A percentile compares a stretch with the other conserved stretches of the same genome.
Conservation (phyloP, 768 basidiomycete species). For the Naganishia kalamii region DNA sequence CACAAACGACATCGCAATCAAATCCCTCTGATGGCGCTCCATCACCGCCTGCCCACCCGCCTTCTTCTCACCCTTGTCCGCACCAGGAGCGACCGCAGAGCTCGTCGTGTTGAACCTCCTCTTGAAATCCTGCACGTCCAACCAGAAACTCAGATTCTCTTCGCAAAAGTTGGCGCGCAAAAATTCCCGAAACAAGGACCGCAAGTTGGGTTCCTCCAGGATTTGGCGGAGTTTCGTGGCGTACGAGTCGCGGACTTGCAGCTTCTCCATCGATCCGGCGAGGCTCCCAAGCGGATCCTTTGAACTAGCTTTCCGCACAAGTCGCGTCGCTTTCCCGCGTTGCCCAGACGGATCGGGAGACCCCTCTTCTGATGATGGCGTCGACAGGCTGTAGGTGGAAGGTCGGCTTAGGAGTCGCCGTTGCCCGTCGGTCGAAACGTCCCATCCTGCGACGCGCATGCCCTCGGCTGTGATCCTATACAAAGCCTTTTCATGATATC, state of each 20-base stretch:
- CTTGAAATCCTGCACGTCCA: conserved; percentile 96
- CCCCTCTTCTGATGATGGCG: conserved; percentile 13
- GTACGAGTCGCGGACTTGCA: conserved; percentile 70
- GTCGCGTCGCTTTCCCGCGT: conserved; percentile 16
- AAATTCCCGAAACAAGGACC: conserved; percentile 89
- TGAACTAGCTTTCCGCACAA: conserved; percentile 15
- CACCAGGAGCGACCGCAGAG: conserved; percentile 57
- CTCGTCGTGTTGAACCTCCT: conserved; percentile 92
- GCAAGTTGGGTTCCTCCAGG: conserved; percentile 81
- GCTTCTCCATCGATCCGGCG: conserved; percentile 29
- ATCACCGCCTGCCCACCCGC: conserved; percentile 59
- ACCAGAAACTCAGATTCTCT: conserved; percentile 94
- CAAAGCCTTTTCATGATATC: conserved; percentile 88
- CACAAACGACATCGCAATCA: conserved; percentile 87
- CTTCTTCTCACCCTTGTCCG: conserved; percentile 46
- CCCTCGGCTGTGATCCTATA: conserved; percentile 94
- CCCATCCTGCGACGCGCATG: conserved; percentile 75
- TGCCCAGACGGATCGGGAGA: background rate
- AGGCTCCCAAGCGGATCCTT: conserved; percentile 25
- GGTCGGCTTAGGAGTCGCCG: background rate
- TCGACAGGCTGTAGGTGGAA: background rate
- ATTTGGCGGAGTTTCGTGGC: conserved; percentile 85
- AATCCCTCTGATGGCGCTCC: conserved; percentile 92
- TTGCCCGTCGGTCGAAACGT: background rate
- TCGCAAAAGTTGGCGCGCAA: conserved; percentile 92